Base-by-base conservation (phyloP, 306 rosid genomes). In the Cucumis melo region DNA sequence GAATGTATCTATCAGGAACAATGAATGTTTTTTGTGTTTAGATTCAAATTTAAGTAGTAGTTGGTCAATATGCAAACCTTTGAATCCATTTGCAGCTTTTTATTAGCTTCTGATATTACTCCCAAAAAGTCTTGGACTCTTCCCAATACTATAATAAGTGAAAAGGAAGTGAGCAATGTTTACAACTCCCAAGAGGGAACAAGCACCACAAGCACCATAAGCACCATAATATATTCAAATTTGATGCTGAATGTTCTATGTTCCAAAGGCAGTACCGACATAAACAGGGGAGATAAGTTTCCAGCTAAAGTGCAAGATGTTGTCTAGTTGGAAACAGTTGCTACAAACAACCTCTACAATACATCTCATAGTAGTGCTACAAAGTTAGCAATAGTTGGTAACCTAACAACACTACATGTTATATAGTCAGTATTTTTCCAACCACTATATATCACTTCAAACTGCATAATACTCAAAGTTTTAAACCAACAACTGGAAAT, bases 41-140 rank as follows among this genome's bases (percentile, higher is more conserved):
- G 72, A 78, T 56, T 41, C 62, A 58, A 23, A 58, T 71, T 23
- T 53, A 14, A 19, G 5, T 34, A 20, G 17, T 27, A 20, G 19
- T 41, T 68, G 80, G 58, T 67, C 66, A 64, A 82, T 29, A 20
- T 74, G 78, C 62, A 54, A 86, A 93, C 97, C 98, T 91, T 86
- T 46, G 90, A 90, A 84, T 87, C 86, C 60, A 72, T 67, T 79
- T 85, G 79, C 79, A 93, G 76, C 79, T 17, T 81, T 46, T 83
- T 80, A 83, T 93, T 93, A 61, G 96, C 90, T 92, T 92, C 90
- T 73, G 92, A 87, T 59, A 90, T 83, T 53, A 90, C 86, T 80
- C 91, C 93, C 76, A 92, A 78, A 74, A 92, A 92, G 77, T 90
- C 78, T 57, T 78, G 79, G 51, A 88, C 80, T 81, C 78, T 84